Percentiles rank a stretch among this genome's conserved stretches.
Conservation (phyloP, 805 yeast species). For the Zygotorulaspora chibaensis region DNA sequence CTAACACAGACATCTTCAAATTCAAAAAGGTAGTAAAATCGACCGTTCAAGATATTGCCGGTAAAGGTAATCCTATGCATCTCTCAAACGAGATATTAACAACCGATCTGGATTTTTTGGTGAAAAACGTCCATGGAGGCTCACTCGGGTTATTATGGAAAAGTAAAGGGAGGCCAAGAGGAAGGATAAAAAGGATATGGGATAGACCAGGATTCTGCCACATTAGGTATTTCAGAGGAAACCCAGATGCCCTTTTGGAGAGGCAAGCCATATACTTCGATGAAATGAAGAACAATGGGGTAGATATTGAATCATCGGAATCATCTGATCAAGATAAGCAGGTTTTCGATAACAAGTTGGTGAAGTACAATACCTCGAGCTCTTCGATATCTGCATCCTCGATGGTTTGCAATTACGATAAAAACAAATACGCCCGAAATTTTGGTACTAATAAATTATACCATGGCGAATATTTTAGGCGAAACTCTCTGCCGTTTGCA, state of each 20-base stretch:
- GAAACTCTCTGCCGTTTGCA: conserved; percentile 25
- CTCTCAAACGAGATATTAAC: conserved; percentile 39
- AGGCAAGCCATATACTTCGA: conserved; percentile 13
- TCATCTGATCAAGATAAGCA: conserved; percentile 13
- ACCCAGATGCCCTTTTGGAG: conserved; percentile 18
- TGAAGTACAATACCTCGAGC: conserved; percentile 18
- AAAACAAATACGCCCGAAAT: conserved; percentile 17
- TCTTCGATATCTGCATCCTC: conserved; percentile 25
- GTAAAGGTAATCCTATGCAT: conserved; percentile 36
- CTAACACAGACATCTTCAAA: conserved; percentile 44
- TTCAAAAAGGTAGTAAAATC: conserved; percentile 65
- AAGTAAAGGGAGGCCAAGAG: conserved; percentile 44
- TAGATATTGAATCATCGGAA: conserved; percentile 8
- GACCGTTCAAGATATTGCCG: conserved; percentile 63
- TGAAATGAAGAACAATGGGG: conserved; percentile 9
- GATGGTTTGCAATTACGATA: conserved; percentile 27
- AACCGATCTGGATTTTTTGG: conserved; percentile 35
- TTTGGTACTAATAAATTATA: conserved; percentile 18
- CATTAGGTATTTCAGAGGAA: conserved; percentile 21
- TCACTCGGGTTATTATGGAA: conserved; percentile 44
- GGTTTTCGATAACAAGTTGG: conserved; percentile 11
- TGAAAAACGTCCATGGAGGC: conserved; percentile 33
- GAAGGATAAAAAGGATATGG: conserved; percentile 13
- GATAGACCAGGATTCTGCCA: conserved; percentile 18
- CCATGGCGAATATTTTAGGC: conserved; percentile 26